Percentiles rank a stretch among this genome's conserved stretches.
phyloP scores from a whole-genome alignment of 176 grass and related monocot species.

The Raddia distichophylla region DNA sequence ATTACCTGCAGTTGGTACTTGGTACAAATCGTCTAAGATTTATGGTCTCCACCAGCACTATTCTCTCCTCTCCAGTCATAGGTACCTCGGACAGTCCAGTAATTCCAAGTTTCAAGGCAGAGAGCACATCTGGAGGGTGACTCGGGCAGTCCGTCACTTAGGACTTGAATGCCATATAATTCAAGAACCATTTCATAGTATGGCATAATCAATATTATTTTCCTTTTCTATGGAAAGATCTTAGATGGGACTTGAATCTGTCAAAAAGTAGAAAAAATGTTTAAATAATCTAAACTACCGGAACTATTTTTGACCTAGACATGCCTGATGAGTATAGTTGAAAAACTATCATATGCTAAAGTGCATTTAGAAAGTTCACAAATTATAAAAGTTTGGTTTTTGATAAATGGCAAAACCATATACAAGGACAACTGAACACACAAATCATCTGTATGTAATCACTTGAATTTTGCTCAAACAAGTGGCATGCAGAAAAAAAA shows the following conservation, averaged over 20 bases:
- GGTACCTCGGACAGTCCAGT: too few relatives aligned
- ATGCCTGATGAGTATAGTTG: not conserved
- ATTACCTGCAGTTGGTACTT: too few relatives aligned
- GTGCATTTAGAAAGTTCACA: constrained; percentile 22
- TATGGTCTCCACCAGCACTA: too few relatives aligned
- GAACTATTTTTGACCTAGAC: constrained; percentile 1
- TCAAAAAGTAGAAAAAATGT: constrained; percentile 4
- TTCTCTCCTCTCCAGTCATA: too few relatives aligned
- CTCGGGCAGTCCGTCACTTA: too few relatives aligned
- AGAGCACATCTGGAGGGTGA: too few relatives aligned
- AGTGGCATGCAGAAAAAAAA: constrained; percentile 23
- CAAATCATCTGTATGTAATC: constrained; percentile 20
- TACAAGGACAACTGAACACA: constrained; percentile 8
- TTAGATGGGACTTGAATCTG: not conserved
- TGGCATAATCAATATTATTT: not conserved
- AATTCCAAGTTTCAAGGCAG: too few relatives aligned
- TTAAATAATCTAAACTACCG: constrained; percentile 13
- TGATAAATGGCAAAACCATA: constrained; percentile 12
- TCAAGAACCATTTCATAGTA: not conserved
- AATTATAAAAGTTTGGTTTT: constrained; percentile 27
- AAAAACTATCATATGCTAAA: constrained; percentile 1
- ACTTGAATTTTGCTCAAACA: constrained; percentile 30
- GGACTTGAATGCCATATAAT: too few relatives aligned
- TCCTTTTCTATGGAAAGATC: not conserved
- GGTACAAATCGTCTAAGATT: too few relatives aligned